These are phyloP conservation scores for Naganishia sp. DNA, from an alignment of 1,284 basidiomycete genomes.

Conservation along the genomic window DNA sequence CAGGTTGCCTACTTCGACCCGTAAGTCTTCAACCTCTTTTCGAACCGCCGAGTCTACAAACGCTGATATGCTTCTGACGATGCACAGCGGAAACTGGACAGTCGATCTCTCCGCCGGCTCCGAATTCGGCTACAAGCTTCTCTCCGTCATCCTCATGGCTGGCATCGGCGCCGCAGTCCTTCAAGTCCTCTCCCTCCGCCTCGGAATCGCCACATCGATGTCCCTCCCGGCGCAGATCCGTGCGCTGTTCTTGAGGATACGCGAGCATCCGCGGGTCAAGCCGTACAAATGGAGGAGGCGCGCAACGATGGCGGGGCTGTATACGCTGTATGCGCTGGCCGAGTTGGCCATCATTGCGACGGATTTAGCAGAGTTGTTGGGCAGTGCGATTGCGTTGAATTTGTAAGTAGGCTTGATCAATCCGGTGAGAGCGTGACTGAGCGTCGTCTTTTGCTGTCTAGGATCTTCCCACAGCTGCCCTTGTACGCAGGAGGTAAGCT, in stretches of 20 bases:
- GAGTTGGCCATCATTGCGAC: conserved; percentile 80
- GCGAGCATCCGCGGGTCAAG: conserved; percentile 44
- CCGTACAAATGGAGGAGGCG: conserved; percentile 38
- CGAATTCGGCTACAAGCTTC: conserved; percentile 75
- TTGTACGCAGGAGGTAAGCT: conserved; percentile 64
- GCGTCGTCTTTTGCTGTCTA: conserved; percentile 34
- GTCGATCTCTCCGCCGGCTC: conserved; percentile 74
- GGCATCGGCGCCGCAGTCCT: conserved; percentile 70
- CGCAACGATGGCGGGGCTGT: conserved; percentile 49
- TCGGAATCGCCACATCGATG: conserved; percentile 58
- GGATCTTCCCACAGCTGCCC: conserved; percentile 73
- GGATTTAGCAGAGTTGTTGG: conserved; percentile 67
- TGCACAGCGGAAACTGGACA: conserved; percentile 58
- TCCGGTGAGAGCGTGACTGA: not conserved
- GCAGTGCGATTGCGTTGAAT: conserved; percentile 74
- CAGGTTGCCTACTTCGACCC: conserved; percentile 54
- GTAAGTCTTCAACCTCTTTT: conserved; percentile 36
- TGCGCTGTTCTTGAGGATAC: conserved; percentile 65
- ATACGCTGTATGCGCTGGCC: conserved; percentile 58
- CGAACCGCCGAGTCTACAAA: conserved; percentile 45
- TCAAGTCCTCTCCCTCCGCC: conserved; percentile 55
- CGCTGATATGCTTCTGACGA: not conserved
- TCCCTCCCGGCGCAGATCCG: conserved; percentile 63
- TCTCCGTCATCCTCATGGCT: conserved; percentile 81
- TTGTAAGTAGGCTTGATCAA: conserved; percentile 53